These are phyloP conservation scores for Solanum appendiculatum DNA, from an alignment of 257 asterid genomes.

Conservation along the genomic window DNA sequence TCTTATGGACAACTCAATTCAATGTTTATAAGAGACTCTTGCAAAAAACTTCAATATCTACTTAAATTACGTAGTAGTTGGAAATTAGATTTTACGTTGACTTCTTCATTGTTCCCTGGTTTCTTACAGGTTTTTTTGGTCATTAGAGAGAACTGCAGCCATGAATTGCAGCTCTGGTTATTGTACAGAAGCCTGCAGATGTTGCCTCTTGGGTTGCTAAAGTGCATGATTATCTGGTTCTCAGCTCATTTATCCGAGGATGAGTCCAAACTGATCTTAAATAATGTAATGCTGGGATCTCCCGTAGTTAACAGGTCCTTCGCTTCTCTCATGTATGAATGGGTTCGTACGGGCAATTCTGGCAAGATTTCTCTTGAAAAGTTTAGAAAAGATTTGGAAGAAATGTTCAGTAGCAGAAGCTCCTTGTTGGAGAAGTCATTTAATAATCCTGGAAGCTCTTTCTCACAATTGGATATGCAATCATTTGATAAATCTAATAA, in stretches of 20 bases:
- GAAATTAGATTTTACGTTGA: neutral
- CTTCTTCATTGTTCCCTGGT: conserved; percentile 24
- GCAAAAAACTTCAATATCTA: neutral
- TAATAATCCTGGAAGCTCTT: conserved; percentile 16
- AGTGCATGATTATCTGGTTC: conserved; percentile 60
- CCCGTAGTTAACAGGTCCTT: conserved; percentile 39
- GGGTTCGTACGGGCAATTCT: conserved; percentile 61
- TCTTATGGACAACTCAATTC: neutral
- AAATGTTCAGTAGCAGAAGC: conserved; percentile 46
- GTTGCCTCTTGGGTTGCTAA: conserved; percentile 83
- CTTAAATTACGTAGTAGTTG: neutral
- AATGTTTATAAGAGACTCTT: neutral
- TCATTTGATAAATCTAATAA: neutral
- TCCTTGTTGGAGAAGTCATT: conserved; percentile 37
- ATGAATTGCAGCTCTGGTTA: conserved; percentile 62
- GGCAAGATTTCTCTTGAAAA: conserved; percentile 55
- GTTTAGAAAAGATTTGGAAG: conserved; percentile 45
- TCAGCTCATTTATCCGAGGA: conserved; percentile 54
- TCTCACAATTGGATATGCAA: neutral
- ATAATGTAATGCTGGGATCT: conserved; percentile 34
- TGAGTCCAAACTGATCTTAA: conserved; percentile 43
- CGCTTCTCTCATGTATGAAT: conserved; percentile 25
- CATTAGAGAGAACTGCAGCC: conserved; percentile 43
- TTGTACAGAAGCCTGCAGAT: conserved; percentile 50
- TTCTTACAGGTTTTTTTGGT: conserved; percentile 51